phyloP scores from a whole-genome alignment of 192 early-diverging fungal species.

The Backusella macrospora region DNA sequence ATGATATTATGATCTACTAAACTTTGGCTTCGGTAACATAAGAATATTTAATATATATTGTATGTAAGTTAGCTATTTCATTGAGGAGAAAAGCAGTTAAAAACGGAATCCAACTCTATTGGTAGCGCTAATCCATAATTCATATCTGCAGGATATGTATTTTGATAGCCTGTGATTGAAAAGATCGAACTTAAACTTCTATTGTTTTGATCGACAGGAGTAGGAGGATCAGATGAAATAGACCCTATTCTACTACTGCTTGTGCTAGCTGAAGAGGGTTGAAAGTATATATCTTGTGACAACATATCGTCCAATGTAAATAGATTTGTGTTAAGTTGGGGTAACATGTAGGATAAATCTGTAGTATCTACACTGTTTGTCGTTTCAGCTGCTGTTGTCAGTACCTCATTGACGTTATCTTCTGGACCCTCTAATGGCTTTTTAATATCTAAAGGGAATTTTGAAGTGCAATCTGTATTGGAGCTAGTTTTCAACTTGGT shows the following conservation, averaged over 20 bases:
- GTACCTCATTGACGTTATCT: not conserved
- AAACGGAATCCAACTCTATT: not conserved
- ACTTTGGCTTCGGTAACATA: too few species aligned
- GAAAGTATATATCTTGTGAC: not conserved
- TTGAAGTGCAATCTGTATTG: not conserved
- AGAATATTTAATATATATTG: too few species aligned
- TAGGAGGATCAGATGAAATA: not conserved
- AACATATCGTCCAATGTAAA: not conserved
- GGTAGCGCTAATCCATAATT: not conserved
- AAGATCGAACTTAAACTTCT: not conserved
- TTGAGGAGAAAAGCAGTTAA: not conserved
- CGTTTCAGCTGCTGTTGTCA: not conserved
- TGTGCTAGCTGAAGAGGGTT: not conserved
- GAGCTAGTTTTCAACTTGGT: not conserved
- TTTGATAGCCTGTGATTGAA: not conserved
- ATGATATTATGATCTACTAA: not conserved
- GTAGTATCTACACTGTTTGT: too few species aligned
- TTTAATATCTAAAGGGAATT: not conserved
- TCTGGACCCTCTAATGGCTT: not conserved
- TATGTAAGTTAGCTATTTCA: too few species aligned
- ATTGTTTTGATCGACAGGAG: not conserved
- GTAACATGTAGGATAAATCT: too few species aligned
- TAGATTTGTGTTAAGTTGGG: not conserved
- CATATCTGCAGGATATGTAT: not conserved
- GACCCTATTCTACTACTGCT: not conserved